These are phyloP conservation scores for Phytophthora idaei DNA, from an alignment of 352 stramenopile species.

Conservation along the genomic window DNA sequence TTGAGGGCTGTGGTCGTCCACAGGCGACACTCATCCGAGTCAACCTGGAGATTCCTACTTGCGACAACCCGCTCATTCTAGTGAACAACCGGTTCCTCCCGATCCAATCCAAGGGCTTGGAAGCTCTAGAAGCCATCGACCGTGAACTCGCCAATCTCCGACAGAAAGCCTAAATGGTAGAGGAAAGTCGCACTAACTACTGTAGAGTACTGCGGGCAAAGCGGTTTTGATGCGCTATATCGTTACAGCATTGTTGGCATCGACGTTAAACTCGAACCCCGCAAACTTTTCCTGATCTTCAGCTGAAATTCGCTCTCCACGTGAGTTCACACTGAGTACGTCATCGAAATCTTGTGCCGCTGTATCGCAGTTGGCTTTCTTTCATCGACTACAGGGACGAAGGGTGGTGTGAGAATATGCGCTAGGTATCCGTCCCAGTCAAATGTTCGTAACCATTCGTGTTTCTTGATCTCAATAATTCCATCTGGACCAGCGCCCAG, in stretches of 20 bases:
- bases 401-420: conserved; percentile 44
- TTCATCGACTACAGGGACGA: conserved; percentile 61
- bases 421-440: conserved; percentile 57
- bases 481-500: conserved; percentile 37
- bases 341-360: conserved; percentile 69
- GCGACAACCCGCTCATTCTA: conserved; percentile 55
- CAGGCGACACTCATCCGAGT: conserved; percentile 77
- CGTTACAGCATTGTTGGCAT: conserved; percentile 27
- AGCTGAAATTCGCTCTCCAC: conserved; percentile 34
- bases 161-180: conserved; percentile 7
- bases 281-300: conserved; percentile 60
- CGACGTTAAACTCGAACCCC: conserved; percentile 68
- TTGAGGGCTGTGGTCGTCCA: conserved; percentile 51
- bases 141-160: conserved; percentile 26
- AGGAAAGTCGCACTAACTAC: background rate
- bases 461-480: conserved; percentile 50
- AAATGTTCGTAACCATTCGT: conserved; percentile 63
- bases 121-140: conserved; percentile 67
- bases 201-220: too few species aligned
- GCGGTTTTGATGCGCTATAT: conserved; percentile 16
- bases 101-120: conserved; percentile 56
- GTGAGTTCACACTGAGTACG: conserved; percentile 52
- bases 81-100: conserved; percentile 51
- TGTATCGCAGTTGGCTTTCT: conserved; percentile 70
- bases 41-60: conserved; percentile 72